A percentile compares a stretch with the other conserved stretches of the same genome.
Evolutionary conservation across 495 filamentous ascomycete species (phyloP).

Genomic region (Diplogelasinospora grovesii): DNA sequence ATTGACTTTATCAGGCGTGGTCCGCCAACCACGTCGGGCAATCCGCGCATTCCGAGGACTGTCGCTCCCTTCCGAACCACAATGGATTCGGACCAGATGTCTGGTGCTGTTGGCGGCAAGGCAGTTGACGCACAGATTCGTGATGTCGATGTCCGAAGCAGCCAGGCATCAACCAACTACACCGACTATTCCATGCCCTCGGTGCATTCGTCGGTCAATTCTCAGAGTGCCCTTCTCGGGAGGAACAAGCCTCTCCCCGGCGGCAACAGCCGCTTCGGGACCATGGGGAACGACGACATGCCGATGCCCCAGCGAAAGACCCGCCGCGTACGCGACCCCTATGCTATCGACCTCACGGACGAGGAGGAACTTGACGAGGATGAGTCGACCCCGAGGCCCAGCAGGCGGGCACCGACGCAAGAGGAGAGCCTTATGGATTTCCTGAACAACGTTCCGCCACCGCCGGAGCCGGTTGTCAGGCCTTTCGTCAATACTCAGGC

Average conservation of each 20-base stretch:
- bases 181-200: conserved; percentile 29
- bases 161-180: conserved; percentile 38
- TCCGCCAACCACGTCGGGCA: conserved; percentile 45
- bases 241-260: conserved; percentile 18
- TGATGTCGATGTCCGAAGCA: conserved; percentile 34
- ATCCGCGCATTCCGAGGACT: conserved; percentile 68
- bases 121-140: conserved; percentile 44
- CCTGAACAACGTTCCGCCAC: conserved; percentile 73
- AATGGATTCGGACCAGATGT: conserved; percentile 74
- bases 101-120: conserved; percentile 43
- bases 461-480: conserved; percentile 44
- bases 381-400: conserved; percentile 21
- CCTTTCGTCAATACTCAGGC: conserved; percentile 21
- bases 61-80: conserved; percentile 81
- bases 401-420: conserved; percentile 34
- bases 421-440: conserved; percentile 86
- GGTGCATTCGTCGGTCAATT: conserved; percentile 44
- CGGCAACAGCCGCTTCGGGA: conserved; percentile 11
- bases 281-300: conserved; percentile 39
- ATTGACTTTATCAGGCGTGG: conserved; percentile 93
- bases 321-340: conserved; percentile 77
- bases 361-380: conserved; percentile 62
- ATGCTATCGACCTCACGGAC: conserved; percentile 81
- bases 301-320: conserved; percentile 60
- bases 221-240: conserved; percentile 43